A percentile compares a stretch with the other conserved stretches of the same genome.
These are phyloP conservation scores for Spathaspora girioi DNA, from an alignment of 805 yeast species.

Conservation along the genomic window DNA sequence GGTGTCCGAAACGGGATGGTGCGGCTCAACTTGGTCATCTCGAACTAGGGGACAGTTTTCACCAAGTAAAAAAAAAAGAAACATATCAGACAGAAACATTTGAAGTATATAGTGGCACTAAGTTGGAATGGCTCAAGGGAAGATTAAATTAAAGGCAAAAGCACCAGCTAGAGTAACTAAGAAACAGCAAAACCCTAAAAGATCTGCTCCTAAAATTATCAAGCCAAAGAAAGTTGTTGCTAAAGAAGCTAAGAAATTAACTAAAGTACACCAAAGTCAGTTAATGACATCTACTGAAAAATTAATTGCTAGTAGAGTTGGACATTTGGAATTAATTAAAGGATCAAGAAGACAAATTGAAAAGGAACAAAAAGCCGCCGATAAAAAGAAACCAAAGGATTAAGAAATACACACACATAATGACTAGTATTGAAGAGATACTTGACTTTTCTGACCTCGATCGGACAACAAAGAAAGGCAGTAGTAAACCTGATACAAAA, in stretches of 20 bases:
- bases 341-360: constrained; percentile 87
- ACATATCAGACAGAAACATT: neutral
- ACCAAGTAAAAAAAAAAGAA: neutral
- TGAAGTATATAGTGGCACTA: neutral
- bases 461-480: neutral
- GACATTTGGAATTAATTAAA: constrained; percentile 86
- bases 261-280: constrained; percentile 54
- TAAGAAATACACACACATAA: neutral
- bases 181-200: constrained; percentile 59
- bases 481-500: neutral
- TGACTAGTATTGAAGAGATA: constrained; percentile 11
- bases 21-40: neutral
- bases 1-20: neutral
- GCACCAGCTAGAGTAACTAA: constrained; percentile 56
- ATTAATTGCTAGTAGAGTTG: constrained; percentile 83
- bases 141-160: constrained; percentile 53
- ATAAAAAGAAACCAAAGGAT: constrained; percentile 14
- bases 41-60: neutral
- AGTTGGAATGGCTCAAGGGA: constrained; percentile 68
- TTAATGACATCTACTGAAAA: constrained; percentile 71
- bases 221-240: constrained; percentile 63
- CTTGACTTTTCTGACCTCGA: constrained; percentile 3
- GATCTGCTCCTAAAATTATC: constrained; percentile 66
- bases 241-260: constrained; percentile 46
- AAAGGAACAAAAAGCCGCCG: constrained; percentile 45